Evolutionary conservation across 2,329 filamentous ascomycete genomes (phyloP), one percentile per base, ranked within the genome.

Genomic region (Cercospora janseana): DNA sequence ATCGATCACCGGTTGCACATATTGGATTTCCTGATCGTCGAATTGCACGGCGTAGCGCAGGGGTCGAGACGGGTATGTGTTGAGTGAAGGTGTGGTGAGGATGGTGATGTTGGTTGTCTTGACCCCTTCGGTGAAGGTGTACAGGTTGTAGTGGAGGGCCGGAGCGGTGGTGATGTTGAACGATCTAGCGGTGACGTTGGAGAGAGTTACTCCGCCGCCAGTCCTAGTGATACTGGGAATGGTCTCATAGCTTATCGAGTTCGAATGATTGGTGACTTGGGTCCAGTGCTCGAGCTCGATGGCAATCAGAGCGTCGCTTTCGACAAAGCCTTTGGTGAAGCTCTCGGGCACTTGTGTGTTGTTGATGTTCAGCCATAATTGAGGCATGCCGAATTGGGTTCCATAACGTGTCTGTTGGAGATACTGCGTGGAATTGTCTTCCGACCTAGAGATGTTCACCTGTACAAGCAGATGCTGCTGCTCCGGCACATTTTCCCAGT

Each of bases 261-360:
- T 18, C 7, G 21, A 26, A 13, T 43, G 46, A 13, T 55, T 44
- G 12, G 59, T 54, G 24, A 62, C 60, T 12, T 51, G 49, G 8
- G 60, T 58, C 51, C 57, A 64, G 54, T 70, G 66, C 49, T 64
- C 67, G 10, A 65, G 55, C 55, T 71, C 67, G 26, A 73, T 69
- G 2, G 66, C 66, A 46, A 73, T 52, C 34, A 63, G 63, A 8
- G 60, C 61, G 58, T 85, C 81, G 0, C 77, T 77, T 66, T 87
- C 83, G 37, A 85, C 73, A 54, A 83, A 86, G 3, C 83, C 83
- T 23, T 68, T 51, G 6, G 68, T 72, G 65, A 84, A 86, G 46
- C 62, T 1, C 65, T 62, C 4, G 75, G 74, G 37, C 77, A 72
- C 6, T 6, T 9, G 35, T 8, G 35, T 40, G 10, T 40, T 40